These are phyloP conservation scores for Lasiodiplodia gonubiensis DNA, from an alignment of 2,329 filamentous ascomycete genomes.

Conservation along the genomic window DNA sequence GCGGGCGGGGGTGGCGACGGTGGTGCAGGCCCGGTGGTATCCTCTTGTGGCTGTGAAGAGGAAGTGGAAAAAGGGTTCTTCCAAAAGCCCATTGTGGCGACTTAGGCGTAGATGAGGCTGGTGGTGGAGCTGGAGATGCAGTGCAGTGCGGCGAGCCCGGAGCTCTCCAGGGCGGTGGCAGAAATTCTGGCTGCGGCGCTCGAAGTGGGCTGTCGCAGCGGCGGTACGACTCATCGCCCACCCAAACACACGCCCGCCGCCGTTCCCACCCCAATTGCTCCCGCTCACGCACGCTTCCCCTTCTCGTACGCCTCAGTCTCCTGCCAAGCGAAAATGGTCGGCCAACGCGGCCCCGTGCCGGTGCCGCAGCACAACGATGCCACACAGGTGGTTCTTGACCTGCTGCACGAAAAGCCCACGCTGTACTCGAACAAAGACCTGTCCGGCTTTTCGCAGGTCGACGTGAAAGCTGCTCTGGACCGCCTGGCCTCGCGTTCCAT, in stretches of 20 bases:
- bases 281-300: background rate
- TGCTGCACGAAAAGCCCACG: slow-evolving; percentile 58
- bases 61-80: background rate
- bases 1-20: background rate
- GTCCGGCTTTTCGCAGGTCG: slow-evolving; percentile 50
- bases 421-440: slow-evolving; percentile 60
- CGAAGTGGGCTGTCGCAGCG: slow-evolving; percentile 19
- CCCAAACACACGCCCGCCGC: background rate
- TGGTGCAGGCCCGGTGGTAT: background rate
- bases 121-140: background rate
- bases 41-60: background rate
- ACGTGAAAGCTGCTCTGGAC: slow-evolving; percentile 86
- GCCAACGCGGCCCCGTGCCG: slow-evolving; percentile 55
- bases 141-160: slow-evolving; percentile 8
- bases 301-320: background rate
- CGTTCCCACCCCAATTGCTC: slow-evolving; percentile 15
- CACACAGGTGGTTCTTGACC: slow-evolving; percentile 81
- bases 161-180: slow-evolving; percentile 24
- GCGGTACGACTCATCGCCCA: slow-evolving; percentile 28
- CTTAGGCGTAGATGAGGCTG: background rate
- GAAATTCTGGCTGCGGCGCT: slow-evolving; percentile 21
- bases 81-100: slow-evolving; percentile 11
- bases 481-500: slow-evolving; percentile 83
- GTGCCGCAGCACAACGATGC: slow-evolving; percentile 58
- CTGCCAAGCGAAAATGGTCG: slow-evolving; percentile 45